Percentiles rank a stretch among this genome's conserved stretches.
phyloP scores from a whole-genome alignment of 306 rosid species.

The Cicer judaicum region DNA sequence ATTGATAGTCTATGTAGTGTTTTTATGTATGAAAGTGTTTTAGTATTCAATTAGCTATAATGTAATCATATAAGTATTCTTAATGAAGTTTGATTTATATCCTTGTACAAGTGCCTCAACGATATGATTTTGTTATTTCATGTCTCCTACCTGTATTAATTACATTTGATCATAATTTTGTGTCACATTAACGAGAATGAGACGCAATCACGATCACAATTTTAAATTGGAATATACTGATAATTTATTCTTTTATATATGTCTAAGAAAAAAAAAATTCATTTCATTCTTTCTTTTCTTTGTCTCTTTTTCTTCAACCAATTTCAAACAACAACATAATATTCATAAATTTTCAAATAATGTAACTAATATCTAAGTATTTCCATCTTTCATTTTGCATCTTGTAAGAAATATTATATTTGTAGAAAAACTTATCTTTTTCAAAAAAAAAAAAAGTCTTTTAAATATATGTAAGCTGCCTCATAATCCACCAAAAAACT shows the following conservation, averaged over 20 bases:
- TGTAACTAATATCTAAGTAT: conserved; percentile 18
- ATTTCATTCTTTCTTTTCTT: no score
- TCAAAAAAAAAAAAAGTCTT: not conserved
- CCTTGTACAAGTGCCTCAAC: conserved; percentile 3
- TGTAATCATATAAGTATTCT: conserved; percentile 65
- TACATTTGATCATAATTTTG: not conserved
- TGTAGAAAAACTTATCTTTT: no score
- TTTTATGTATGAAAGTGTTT: conserved; percentile 47
- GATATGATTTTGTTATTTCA: not conserved
- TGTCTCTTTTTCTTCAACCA: conserved; percentile 17
- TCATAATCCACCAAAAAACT: conserved; percentile 12
- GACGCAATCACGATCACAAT: not conserved
- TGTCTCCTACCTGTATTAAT: not conserved
- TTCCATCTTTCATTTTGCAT: conserved; percentile 34
- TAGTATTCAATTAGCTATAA: conserved; percentile 64
- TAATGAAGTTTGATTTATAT: conserved; percentile 64
- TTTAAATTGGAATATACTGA: no score
- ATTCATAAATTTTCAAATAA: conserved; percentile 15
- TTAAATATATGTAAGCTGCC: conserved; percentile 34
- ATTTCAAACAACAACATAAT: conserved; percentile 5
- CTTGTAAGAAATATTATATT: conserved; percentile 21
- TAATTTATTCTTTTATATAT: no score
- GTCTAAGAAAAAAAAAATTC: no score
- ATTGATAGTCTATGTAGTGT: conserved; percentile 51
- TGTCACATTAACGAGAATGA: not conserved